Base-by-base conservation (phyloP, 2,329 filamentous ascomycete genomes). In the Ascochyta rabiei region DNA sequence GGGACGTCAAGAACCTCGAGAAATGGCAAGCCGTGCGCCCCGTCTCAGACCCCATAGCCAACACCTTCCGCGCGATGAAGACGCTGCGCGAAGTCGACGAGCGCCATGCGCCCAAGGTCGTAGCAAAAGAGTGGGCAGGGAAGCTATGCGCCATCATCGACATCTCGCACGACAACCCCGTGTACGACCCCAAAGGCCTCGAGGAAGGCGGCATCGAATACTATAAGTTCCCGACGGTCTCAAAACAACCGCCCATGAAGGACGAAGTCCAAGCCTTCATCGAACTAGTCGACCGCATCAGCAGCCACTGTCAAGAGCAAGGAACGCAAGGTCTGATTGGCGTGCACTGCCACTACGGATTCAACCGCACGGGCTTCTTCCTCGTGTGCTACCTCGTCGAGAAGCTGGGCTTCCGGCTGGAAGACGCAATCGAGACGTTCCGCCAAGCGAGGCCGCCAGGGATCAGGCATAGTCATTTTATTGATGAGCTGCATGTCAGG, bases 281-380 rank as follows among this genome's bases (percentile, higher is more conserved):
- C 50, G 76, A 78, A 1, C 70, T 88, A 2, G 80, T 89, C 18
- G 84, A 88, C 61, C 58, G 67, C 5, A 63, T 81, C 2, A 64
- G 74, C 1, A 56, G 48, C 6, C 62, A 71, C 33, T 50, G 53
- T 1, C 50, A 76, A 73, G 54, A 68, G 35, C 63, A 72, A 39
- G 50, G 54, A 0, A 57, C 77, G 73, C 52, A 67, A 33, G 49
- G 61, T 13, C 50, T 88, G 42, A 84, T 96, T 46, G 93, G 89
- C 2, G 91, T 96, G 0, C 93, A 98, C 72, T 98, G 93, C 68
- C 93, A 98, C 69, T 97, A 97, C 66, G 93, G 93, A 0, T 97
- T 96, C 78, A 97, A 98, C 72, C 85, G 93, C 19, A 97, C 93
- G 0, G 93, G 93, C 0, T 96, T 93, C 73, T 90, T 97, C 70